Base-by-base conservation (phyloP, 495 filamentous ascomycete species). In the Choiromyces venosus region DNA sequence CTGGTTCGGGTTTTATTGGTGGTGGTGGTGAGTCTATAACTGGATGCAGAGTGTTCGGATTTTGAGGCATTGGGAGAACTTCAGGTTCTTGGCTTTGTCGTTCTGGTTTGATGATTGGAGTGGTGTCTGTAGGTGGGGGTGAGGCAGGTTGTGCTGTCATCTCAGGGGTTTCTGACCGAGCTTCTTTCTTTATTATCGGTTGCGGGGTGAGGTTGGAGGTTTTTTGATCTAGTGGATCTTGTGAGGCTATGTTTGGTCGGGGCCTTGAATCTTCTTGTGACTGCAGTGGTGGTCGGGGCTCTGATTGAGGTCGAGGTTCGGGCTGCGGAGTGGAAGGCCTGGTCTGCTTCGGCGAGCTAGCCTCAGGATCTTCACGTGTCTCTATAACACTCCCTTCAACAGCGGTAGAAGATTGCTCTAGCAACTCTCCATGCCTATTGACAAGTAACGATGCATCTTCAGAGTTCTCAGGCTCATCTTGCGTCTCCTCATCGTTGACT, bases 361-460 rank as follows among this genome's bases (percentile, higher is more conserved):
- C 66, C 10, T 40, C 65, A 35, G 44, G 10, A 44, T 52, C 7
- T 2, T 39, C 67, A 44, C 29, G 19, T 4, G 44, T 21, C 40
- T 69, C 52, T 25, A 19, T n/a, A 35, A 33, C 33, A 61, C 52
- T 33, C 52, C 33, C 52, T 56, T 56, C 14, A 29, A 56, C 19
- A 56, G 52, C n/a, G n/a, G n/a, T 29, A 56, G 46, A 56, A 4
- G 7, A n/a, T 56, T 10, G n/a, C n/a, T 29, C 52, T 25, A 61
- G 7, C 33, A 61, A 56, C 25, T 35, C 56, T 46, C 37, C 40
- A 29, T 44, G 18, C 1, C 37, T 71, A 61, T 38, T 37, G 42
- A 66, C 42, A 70, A 69, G 38, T 19, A 64, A 40, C 21, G 73
- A 18, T 3, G 21, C 73, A 37, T 36, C 44, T 36, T 38, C 68